phyloP scores from a whole-genome alignment of 1,284 basidiomycete genomes.

The Marasmius oreades region DNA sequence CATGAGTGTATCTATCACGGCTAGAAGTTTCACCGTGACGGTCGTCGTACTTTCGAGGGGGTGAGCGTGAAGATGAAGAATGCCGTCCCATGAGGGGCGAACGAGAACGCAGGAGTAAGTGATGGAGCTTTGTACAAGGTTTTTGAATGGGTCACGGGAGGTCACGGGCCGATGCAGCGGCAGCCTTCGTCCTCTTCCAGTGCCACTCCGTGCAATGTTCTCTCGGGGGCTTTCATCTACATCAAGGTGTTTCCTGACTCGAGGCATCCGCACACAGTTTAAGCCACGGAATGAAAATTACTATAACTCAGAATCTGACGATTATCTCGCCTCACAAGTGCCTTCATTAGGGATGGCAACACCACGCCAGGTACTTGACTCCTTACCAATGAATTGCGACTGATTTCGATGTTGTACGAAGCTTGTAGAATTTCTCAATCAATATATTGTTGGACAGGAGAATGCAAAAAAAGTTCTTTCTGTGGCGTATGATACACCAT shows the following conservation, averaged over 20 bases:
- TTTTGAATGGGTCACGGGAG: neutral
- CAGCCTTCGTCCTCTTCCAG: neutral
- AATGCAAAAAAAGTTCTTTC: conserved; percentile 90
- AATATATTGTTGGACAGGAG: conserved; percentile 92
- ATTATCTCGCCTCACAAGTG: conserved; percentile 12
- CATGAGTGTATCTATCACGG: conserved; percentile 29
- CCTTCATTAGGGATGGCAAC: conserved; percentile 54
- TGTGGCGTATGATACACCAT: conserved; percentile 67
- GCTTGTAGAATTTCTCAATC: conserved; percentile 85
- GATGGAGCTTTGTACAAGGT: neutral
- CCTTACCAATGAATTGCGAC: neutral
- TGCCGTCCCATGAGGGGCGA: conserved; percentile 26
- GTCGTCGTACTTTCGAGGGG: conserved; percentile 38
- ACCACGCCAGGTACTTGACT: conserved; percentile 57
- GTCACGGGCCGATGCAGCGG: neutral
- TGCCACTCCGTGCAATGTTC: neutral
- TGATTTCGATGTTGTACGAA: conserved; percentile 26
- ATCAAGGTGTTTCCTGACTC: conserved; percentile 11
- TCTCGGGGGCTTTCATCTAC: neutral
- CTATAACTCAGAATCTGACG: neutral
- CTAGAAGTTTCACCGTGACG: conserved; percentile 27
- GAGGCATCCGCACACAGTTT: conserved; percentile 34
- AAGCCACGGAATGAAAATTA: neutral
- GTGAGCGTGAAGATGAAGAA: conserved; percentile 49
- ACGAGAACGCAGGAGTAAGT: neutral